Evolutionary conservation across 148 eudicot genomes (phyloP).

Genomic region (Talinum fruticosum): DNA sequence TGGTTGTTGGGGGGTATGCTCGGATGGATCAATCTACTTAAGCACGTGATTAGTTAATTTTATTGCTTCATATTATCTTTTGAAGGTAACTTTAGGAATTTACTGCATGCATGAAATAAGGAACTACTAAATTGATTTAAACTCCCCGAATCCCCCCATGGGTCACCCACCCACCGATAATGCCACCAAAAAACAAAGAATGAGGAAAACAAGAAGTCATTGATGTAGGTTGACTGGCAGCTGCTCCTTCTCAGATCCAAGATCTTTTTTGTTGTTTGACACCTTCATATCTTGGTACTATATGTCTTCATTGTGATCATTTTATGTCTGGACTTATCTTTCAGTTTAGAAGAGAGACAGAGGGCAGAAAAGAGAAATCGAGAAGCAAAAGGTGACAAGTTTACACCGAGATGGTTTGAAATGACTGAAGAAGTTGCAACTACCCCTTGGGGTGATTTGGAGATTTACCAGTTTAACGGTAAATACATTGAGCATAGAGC

Average conservation of each 20-base stretch:
- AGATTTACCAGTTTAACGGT: conserved; percentile 62
- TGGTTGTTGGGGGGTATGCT: too few relatives aligned
- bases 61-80: background rate
- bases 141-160: too few relatives aligned
- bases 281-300: background rate
- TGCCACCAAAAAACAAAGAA: background rate
- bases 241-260: background rate
- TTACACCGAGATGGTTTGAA: conserved; percentile 72
- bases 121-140: background rate
- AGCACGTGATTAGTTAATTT: background rate
- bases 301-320: background rate
- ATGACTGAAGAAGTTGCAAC: conserved; percentile 51
- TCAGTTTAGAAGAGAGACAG: conserved; percentile 80
- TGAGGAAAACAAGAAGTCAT: background rate
- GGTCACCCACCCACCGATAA: background rate
- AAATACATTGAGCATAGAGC: conserved; percentile 57
- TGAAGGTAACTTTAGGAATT: background rate
- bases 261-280: background rate
- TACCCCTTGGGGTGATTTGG: conserved; percentile 96
- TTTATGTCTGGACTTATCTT: background rate
- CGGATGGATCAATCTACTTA: background rate
- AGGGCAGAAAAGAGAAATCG: conserved; percentile 76
- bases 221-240: background rate
- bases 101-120: background rate
- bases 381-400: conserved; percentile 63